Evolutionary conservation across 2,329 filamentous ascomycete genomes (phyloP).

Genomic region (Exophiala sideris): DNA sequence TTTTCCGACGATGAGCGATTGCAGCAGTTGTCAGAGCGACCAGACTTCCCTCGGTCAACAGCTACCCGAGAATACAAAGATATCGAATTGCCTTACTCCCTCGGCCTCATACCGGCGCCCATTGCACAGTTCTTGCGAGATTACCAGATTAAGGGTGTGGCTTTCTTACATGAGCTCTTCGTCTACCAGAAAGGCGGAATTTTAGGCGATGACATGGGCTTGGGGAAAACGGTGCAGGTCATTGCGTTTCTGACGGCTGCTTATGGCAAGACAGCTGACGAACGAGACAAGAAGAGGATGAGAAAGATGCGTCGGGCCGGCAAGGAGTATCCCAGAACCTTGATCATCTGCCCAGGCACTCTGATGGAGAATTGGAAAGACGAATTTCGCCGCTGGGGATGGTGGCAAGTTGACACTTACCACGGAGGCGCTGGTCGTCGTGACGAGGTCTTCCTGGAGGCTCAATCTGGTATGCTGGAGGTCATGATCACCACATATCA

Average conservation of each 20-base stretch:
- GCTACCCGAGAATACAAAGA: slow-evolving; percentile 70
- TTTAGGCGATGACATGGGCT: slow-evolving; percentile 93
- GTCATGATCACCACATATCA: slow-evolving; percentile 92
- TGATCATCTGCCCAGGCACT: slow-evolving; percentile 86
- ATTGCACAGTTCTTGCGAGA: slow-evolving; percentile 89
- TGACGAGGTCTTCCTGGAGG: slow-evolving; percentile 68
- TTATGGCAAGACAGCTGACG: slow-evolving; percentile 91
- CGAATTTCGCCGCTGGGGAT: slow-evolving; percentile 86
- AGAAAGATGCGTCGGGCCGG: slow-evolving; percentile 69
- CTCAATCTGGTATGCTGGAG: slow-evolving; percentile 73
- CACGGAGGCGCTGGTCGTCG: slow-evolving; percentile 65
- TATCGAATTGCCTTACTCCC: slow-evolving; percentile 69
- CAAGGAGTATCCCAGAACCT: slow-evolving; percentile 74
- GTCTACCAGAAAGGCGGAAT: slow-evolving; percentile 89
- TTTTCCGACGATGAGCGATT: slow-evolving; percentile 69
- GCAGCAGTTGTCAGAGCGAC: slow-evolving; percentile 64
- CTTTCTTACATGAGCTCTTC: slow-evolving; percentile 83
- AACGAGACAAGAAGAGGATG: slow-evolving; percentile 81
- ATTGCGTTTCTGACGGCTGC: slow-evolving; percentile 86
- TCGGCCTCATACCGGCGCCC: slow-evolving; percentile 77
- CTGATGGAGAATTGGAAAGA: slow-evolving; percentile 88
- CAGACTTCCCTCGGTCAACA: slow-evolving; percentile 60
- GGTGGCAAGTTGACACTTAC: slow-evolving; percentile 84
- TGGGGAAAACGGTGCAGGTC: slow-evolving; percentile 96
- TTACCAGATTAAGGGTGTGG: slow-evolving; percentile 82